Base-by-base conservation (phyloP, 257 asterid genomes). In the Osmanthus fragrans region DNA sequence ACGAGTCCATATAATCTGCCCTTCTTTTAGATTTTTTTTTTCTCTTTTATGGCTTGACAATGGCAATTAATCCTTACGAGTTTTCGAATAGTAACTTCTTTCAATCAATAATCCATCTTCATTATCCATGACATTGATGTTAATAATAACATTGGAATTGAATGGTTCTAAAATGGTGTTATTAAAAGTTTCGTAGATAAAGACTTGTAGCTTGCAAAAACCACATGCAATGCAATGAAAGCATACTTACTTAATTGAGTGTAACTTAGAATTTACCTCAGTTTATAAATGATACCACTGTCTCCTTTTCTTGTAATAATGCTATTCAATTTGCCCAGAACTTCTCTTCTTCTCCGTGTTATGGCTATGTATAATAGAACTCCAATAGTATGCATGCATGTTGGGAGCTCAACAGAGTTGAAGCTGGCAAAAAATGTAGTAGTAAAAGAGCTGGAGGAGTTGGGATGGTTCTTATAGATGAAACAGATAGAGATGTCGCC, bases 371-470 rank as follows among this genome's bases (percentile, higher is more conserved):
- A 80, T 65, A 47, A 60, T 60, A 58, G 79, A 69, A 73, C 71
- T 18, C 36, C 23, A 64, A 40, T 92, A 70, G 97, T 94, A 71
- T 94, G 97, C 74, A 88, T 77, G 73, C 97, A 91, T 86, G 89
- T 94, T 74, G 99, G 90, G 74, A 90, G 92, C 88, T 84, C 97
- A 45, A 87, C 89, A 1, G 97, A 94, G 84, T 94, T 97, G 71
- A 94, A 94, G 88, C 84, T 90, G 63, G 92, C 86, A 18, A 91
- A 94, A 84, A 88, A 97, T 33, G 73, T 45, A 16, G 92, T 85
- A 16, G 99, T 94, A 39, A 88, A 89, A 80, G 84, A 90, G 99
- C 96, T 4, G 97, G 99, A 34, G 97, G n/a, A n/a, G n/a, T n/a
- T n/a, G n/a, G n/a, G n/a, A n/a, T n/a, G n/a, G n/a, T n/a, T n/a